phyloP scores from a whole-genome alignment of 2,329 filamentous ascomycete species.

The Lizonia empirigonia region DNA sequence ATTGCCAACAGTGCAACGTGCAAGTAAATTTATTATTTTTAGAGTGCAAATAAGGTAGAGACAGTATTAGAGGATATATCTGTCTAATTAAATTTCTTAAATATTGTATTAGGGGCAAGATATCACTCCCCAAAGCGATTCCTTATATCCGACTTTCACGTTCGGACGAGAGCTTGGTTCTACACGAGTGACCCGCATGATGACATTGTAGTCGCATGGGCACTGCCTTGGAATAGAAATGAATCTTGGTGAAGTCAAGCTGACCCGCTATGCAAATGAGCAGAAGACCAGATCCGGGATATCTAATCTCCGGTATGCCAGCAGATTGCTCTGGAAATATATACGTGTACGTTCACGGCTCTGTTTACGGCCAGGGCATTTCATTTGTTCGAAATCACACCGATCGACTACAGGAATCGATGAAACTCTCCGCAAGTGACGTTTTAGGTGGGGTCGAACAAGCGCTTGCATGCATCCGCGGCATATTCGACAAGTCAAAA shows the following conservation, averaged over 20 bases:
- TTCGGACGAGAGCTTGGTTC: too few relatives aligned
- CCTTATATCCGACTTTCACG: too few relatives aligned
- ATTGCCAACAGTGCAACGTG: too few relatives aligned
- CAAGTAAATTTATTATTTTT: too few relatives aligned
- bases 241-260: background rate
- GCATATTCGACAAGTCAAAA: background rate
- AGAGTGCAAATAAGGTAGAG: too few relatives aligned
- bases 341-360: background rate
- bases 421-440: background rate
- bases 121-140: too few relatives aligned
- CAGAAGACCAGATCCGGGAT: background rate
- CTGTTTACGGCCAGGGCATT: background rate
- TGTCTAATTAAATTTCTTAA: too few relatives aligned
- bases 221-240: constrained; percentile 5
- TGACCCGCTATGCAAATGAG: background rate
- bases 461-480: background rate
- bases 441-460: background rate
- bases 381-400: background rate
- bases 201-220: constrained; percentile 5
- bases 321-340: background rate
- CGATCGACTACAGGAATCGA: background rate
- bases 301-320: constrained; percentile 1
- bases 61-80: too few relatives aligned
- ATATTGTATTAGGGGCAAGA: too few relatives aligned
- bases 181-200: background rate